These are phyloP conservation scores for Alternaria sp. DNA, from an alignment of 2,329 filamentous ascomycete genomes.

Conservation along the genomic window DNA sequence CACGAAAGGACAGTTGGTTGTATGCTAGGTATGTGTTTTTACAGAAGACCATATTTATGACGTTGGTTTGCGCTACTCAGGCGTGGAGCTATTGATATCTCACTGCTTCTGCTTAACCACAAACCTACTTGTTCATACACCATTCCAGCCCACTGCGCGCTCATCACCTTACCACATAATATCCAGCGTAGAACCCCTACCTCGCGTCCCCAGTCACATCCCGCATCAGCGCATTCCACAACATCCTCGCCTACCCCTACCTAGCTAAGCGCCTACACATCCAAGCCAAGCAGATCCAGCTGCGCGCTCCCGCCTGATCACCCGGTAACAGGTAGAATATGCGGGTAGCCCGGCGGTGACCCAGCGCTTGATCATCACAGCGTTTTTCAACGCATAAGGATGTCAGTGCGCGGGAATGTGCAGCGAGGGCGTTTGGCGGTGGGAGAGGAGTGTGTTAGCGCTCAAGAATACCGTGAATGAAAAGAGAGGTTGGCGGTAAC, in stretches of 20 bases:
- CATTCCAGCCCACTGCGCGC: not conserved
- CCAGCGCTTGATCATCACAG: not conserved
- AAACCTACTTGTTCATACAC: not conserved
- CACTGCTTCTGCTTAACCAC: too few species aligned
- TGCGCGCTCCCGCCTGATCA: slow-evolving; percentile 5
- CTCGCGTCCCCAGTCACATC: not conserved
- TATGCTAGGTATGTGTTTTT: not conserved
- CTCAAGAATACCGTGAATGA: not conserved
- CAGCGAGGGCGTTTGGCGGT: slow-evolving; percentile 15
- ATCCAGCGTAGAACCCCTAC: not conserved
- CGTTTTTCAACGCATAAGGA: not conserved
- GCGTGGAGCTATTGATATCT: not conserved
- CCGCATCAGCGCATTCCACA: not conserved
- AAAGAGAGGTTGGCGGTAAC: not conserved
- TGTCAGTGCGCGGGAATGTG: slow-evolving; percentile 4
- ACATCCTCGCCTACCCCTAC: slow-evolving; percentile 1
- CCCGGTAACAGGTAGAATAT: slow-evolving; percentile 10
- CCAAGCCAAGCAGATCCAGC: not conserved
- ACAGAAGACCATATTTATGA: not conserved
- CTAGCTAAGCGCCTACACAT: not conserved
- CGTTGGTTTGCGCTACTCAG: not conserved
- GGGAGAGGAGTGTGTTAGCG: not conserved
- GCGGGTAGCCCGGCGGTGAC: not conserved
- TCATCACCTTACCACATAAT: not conserved
- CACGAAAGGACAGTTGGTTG: not conserved